Evolutionary conservation across 2,329 filamentous ascomycete genomes (phyloP), one percentile per base, ranked within the genome.

Genomic region (Phaeosphaeriaceae sp.): DNA sequence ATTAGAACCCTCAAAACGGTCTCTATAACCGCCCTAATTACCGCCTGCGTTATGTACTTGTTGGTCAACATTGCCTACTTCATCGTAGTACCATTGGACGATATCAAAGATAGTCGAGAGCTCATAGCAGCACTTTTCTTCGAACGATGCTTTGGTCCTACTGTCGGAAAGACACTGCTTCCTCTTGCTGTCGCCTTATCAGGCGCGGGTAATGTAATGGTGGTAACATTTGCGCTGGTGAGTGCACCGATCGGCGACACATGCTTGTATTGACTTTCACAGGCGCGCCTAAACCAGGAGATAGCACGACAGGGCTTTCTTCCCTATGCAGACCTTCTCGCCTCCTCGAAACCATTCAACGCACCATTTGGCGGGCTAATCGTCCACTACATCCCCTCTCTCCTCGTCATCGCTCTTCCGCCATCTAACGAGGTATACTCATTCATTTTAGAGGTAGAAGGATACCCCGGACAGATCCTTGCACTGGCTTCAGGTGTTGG

Each of bases 401-500:
- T 90, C 0, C 77, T 91, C 1, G 88, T 91, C 2, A 90, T 92
- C 50, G 75, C 82, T 0, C 78, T 90, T 0, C 88, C 89, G 0
- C 88, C 89, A 0, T 86, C 88, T 0, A 81, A 82, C 2, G 85
- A 89, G 48, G 86, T 89, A 0, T 92, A 91, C 74, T 88, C 86
- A 10, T 91, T 92, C 66, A 91, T 92, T 25, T 78, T 91, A 0
- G 88, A 92, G 48, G 86, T 91, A 0, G 89, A 91, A 67, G 88
- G 86, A 0, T 91, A 91, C 63, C 85, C 88, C 0, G 86, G 81
- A 0, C 86, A 90, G 57, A 79, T 91, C 15, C 83, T 88, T 54
- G 82, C 82, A 0, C 71, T 91, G 1, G 85, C 86, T 0, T 78
- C 86, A 0, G 84, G 84, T 0, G 63, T 82, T 7, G 89, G 89